Evolutionary conservation across 257 asterid species (phyloP).

Genomic region (Eucommia ulmoides): DNA sequence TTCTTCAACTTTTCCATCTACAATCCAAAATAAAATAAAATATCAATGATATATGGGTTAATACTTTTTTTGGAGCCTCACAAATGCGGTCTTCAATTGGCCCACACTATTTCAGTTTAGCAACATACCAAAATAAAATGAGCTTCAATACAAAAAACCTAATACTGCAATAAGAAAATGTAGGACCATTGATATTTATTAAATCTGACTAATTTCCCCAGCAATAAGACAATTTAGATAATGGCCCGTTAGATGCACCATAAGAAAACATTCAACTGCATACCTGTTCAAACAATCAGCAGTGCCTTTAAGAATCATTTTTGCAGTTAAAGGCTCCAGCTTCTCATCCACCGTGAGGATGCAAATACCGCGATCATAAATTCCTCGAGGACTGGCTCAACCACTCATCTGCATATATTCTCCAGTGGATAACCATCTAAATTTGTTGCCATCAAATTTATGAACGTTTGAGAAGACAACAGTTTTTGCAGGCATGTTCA

Average conservation of each 20-base stretch:
- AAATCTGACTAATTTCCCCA: too few species aligned
- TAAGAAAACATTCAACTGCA: conserved; percentile 3
- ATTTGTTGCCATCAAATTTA: conserved; percentile 90
- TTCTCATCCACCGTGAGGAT: conserved; percentile 99
- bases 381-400: conserved; percentile 98
- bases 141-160: too few species aligned
- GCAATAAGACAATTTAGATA: neutral
- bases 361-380: conserved; percentile 97
- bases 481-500: conserved; percentile 99
- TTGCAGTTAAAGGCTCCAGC: conserved; percentile 85
- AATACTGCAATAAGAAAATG: too few species aligned
- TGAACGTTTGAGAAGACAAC: conserved; percentile 97
- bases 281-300: conserved; percentile 96
- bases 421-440: conserved; percentile 95
- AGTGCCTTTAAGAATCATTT: conserved; percentile 85
- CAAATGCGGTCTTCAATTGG: too few species aligned
- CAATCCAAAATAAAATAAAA: too few species aligned
- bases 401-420: conserved; percentile 99
- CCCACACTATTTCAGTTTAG: too few species aligned
- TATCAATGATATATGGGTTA: too few species aligned
- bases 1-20: too few species aligned
- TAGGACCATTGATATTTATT: too few species aligned
- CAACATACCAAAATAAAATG: too few species aligned
- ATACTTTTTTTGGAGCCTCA: too few species aligned
- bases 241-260: neutral